Base-by-base conservation (phyloP, 139 green algal genomes). In the Astrephomene gubernaculifera region DNA sequence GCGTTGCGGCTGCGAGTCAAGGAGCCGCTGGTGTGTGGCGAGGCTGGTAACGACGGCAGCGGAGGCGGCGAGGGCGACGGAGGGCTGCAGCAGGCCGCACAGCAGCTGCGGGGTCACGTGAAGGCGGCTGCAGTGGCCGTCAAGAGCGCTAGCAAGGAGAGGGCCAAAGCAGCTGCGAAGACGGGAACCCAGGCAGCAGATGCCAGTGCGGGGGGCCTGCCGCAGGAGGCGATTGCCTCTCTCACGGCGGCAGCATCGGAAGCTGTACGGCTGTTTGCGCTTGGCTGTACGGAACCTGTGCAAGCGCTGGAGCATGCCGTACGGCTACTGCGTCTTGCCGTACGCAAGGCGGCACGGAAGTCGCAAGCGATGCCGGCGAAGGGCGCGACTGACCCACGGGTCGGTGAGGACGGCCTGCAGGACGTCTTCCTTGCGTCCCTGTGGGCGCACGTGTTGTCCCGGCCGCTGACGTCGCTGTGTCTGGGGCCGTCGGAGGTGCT, bases 401-500 rank as follows among this genome's bases (percentile, higher is more conserved):
- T 72, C 65, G 4, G 70, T 14, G 43, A 41, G 49, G 43, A n/a
- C 35, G 39, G 65, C 65, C 70, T 27, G 24, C 19, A 9, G 53
- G 52, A n/a, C 21, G 22, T 69, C 0, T 5, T 84, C 43, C 25
- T 71, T n/a, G 63, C 78, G n/a, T 21, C 63, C 43, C 29, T 84
- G 41, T 84, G 78, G 78, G 7, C 27, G 17, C 74, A 45, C 43
- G 78, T 65, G 22, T 44, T 84, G 14, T 29, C 63, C 1, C 49
- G 39, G 63, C 78, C 60, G 43, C 43, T 84, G 43, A 43, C 63
- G 39, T 35, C 43, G 33, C 44, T 35, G 31, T 84, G 78, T 43
- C 43, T 75, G 4, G 78, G 63, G 6, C 63, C 63, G 0, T 41
- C 78, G 12, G 78, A 84, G 6, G 31, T 74, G 41, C 17, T 73